Evolutionary conservation across 2,329 filamentous ascomycete species (phyloP), one percentile per base, ranked within the genome.

Genomic region (Colletotrichum destructivum): DNA sequence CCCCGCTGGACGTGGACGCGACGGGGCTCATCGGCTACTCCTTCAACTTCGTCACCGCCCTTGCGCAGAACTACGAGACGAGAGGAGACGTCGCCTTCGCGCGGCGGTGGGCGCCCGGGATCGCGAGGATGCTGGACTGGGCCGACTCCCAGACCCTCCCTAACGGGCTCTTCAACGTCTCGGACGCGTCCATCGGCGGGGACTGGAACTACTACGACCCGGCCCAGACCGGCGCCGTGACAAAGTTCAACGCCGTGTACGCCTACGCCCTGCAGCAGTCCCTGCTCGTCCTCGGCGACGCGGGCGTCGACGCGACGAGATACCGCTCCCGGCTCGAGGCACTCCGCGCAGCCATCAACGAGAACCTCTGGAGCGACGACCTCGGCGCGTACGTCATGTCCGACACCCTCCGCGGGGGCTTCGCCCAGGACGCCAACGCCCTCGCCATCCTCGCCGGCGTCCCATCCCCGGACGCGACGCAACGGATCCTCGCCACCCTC

Each of bases 171-270:
- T 77, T 81, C 73, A 78, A 77, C 44, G 51, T 81, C 12, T 73
- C 76, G 2, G 75, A 79, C 21, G 31, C 74, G 7, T 74, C 73
- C 0, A 75, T 81, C n/a, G 78, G 76, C 0, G 78, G 79, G 1
- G 80, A 81, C 49, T 81, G 80, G 79, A 79, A 81, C 65, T 80
- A 80, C 67, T 81, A 81, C 69, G 79, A 81, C 38, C 76, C 78
- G 1, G 11, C 73, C 4, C 80, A 81, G 47, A 62, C 72, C 12
- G 79, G 79, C 13, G 74, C 76, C 4, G 75, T 78, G 2, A 74
- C 77, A 31, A 80, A 81, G 70, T 81, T 81, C 75, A 81, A 81
- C 62, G 73, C 74, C 6, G 56, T 79, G 3, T 81, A 81, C 49
- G 79, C 79, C 6, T 80, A 79, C 66, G 62, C 79, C 0, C 73